Evolutionary conservation across 257 asterid species (phyloP).

Genomic region (Solanum chmielewskii): DNA sequence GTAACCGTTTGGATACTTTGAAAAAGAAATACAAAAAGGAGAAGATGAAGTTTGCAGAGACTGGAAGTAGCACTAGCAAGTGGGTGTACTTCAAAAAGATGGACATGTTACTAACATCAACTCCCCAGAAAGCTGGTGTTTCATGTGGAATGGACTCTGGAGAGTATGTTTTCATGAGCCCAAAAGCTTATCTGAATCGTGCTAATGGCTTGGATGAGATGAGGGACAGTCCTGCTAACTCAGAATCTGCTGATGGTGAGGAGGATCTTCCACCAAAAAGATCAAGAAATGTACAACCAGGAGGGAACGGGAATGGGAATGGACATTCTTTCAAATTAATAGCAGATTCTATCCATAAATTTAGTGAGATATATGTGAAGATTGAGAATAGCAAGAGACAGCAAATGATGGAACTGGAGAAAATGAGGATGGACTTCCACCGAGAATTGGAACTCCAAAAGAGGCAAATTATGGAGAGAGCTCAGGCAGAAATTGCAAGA

Average conservation of each 20-base stretch:
- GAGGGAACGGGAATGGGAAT: slow-evolving; percentile 2
- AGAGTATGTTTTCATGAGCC: slow-evolving; percentile 52
- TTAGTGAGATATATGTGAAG: slow-evolving; percentile 67
- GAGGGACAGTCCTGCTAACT: slow-evolving; percentile 71
- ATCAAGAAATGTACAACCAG: slow-evolving; percentile 12
- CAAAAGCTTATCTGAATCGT: slow-evolving; percentile 34
- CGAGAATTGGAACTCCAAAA: slow-evolving; percentile 70
- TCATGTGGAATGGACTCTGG: slow-evolving; percentile 79
- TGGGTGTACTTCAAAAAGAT: slow-evolving; percentile 85
- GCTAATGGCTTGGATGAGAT: slow-evolving; percentile 67
- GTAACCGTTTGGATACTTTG: slow-evolving; percentile 82
- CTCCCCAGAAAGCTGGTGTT: slow-evolving; percentile 46
- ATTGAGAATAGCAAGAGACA: slow-evolving; percentile 69
- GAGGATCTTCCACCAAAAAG: slow-evolving; percentile 41
- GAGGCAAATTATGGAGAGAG: slow-evolving; percentile 73
- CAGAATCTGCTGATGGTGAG: slow-evolving; percentile 35
- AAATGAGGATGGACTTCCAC: slow-evolving; percentile 75
- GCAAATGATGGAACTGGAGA: slow-evolving; percentile 74
- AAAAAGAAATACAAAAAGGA: slow-evolving; percentile 95
- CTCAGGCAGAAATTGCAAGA: slow-evolving; percentile 67
- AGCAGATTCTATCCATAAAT: slow-evolving; percentile 70
- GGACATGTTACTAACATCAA: slow-evolving; percentile 46
- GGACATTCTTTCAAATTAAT: slow-evolving; percentile 44
- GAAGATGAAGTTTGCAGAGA: slow-evolving; percentile 37
- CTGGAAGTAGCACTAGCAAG: slow-evolving; percentile 14